These are phyloP conservation scores for Cryptococcus wingfieldii DNA, from an alignment of 1,284 basidiomycete species.

Conservation along the genomic window DNA sequence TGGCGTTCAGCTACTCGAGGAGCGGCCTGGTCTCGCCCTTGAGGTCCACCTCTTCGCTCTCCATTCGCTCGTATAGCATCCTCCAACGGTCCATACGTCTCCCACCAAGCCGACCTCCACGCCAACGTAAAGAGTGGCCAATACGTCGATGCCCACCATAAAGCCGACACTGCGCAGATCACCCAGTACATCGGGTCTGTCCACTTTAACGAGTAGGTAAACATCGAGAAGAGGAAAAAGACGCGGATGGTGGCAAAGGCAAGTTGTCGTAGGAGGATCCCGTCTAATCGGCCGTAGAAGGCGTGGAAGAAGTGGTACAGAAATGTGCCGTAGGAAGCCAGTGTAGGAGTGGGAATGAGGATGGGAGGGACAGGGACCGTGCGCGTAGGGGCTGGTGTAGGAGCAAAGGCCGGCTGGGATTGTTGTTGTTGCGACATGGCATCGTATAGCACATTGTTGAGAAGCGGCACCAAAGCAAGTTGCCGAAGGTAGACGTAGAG, in stretches of 20 bases:
- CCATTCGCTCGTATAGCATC: background rate
- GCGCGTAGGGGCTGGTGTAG: slow-evolving; percentile 5
- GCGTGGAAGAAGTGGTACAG: slow-evolving; percentile 10
- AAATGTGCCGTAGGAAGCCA: slow-evolving; percentile 1
- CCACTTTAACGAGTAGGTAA: slow-evolving; percentile 36
- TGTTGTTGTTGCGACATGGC: background rate
- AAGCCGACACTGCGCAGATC: slow-evolving; percentile 6
- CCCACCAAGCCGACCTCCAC: background rate
- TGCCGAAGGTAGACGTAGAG: slow-evolving; percentile 37
- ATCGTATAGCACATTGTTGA: slow-evolving; percentile 16
- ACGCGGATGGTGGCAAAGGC: slow-evolving; percentile 33
- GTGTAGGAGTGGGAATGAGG: background rate
- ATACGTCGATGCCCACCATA: no score
- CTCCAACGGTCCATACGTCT: background rate
- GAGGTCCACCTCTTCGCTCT: background rate
- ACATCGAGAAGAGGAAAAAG: slow-evolving; percentile 37
- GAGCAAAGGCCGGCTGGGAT: slow-evolving; percentile 2
- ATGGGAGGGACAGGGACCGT: background rate
- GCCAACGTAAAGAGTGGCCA: background rate
- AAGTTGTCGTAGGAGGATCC: slow-evolving; percentile 22
- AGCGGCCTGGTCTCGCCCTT: background rate
- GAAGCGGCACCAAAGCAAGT: slow-evolving; percentile 29
- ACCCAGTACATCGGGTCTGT: slow-evolving; percentile 34
- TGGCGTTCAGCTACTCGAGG: background rate
- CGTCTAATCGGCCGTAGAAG: slow-evolving; percentile 17